A percentile compares a stretch with the other conserved stretches of the same genome.
Conservation (phyloP, 1,284 basidiomycete species). For the Vanrija pseudolonga region DNA sequence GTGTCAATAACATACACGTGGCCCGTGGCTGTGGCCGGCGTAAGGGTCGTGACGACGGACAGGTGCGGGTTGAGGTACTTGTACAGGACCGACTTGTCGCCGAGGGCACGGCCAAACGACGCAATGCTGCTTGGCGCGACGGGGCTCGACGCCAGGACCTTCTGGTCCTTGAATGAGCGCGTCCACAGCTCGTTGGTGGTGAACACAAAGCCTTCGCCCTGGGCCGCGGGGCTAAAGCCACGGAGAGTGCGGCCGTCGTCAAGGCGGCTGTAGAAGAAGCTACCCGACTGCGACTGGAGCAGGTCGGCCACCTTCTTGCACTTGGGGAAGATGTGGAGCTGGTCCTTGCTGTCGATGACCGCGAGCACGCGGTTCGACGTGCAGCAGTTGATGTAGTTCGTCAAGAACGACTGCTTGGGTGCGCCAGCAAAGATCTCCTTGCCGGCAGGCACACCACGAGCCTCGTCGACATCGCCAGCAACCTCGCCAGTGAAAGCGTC, state of each 20-base stretch:
- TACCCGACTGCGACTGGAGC: slow-evolving; percentile 25
- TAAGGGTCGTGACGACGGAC: slow-evolving; percentile 62
- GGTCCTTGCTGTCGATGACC: slow-evolving; percentile 29
- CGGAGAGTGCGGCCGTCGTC: slow-evolving; percentile 16
- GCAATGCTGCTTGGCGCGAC: slow-evolving; percentile 58
- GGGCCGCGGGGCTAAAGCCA: slow-evolving; percentile 11
- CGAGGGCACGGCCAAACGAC: slow-evolving; percentile 75
- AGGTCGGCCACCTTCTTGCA: slow-evolving; percentile 43
- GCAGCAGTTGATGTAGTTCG: slow-evolving; percentile 43
- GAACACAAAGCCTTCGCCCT: slow-evolving; percentile 5
- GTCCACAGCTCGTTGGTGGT: slow-evolving; percentile 55
- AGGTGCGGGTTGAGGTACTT: slow-evolving; percentile 89
- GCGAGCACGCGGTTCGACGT: slow-evolving; percentile 38
- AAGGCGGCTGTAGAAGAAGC: slow-evolving; percentile 31
- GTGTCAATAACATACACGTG: slow-evolving; percentile 73
- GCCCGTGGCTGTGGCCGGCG: slow-evolving; percentile 43
- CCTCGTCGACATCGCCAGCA: slow-evolving; percentile 20
- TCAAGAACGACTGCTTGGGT: slow-evolving; percentile 34
- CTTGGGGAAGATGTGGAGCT: slow-evolving; percentile 44
- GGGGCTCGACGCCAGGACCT: slow-evolving; percentile 41
- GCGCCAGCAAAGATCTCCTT: slow-evolving; percentile 35
- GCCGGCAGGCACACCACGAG: slow-evolving; percentile 27
- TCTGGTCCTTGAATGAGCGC: slow-evolving; percentile 58
- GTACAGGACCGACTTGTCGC: slow-evolving; percentile 83
- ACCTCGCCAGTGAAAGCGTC: slow-evolving; percentile 70